A percentile compares a stretch with the other conserved stretches of the same genome.
Evolutionary conservation across 208 protist genomes (phyloP).

Genomic region (Leishmania martiniquensis): DNA sequence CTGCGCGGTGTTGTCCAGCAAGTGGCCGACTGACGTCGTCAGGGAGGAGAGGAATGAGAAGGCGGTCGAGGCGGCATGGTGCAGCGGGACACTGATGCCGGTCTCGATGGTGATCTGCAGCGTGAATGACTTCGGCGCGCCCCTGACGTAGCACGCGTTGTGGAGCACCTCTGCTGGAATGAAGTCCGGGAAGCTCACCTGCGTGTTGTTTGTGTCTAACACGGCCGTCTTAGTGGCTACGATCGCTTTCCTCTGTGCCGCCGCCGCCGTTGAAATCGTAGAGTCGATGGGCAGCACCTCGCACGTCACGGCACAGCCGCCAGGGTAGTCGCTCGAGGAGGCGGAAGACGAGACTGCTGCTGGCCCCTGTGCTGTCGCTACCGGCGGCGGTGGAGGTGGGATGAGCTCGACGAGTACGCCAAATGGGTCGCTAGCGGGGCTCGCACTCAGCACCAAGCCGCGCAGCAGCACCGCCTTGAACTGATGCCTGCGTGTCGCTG

Average conservation of each 20-base stretch:
- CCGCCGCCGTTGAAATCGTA: neutral
- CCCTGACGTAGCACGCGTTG: constrained; percentile 40
- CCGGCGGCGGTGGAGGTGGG: constrained; percentile 36
- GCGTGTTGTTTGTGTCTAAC: constrained; percentile 29
- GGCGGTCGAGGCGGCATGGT: constrained; percentile 61
- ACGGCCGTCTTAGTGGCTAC: constrained; percentile 28
- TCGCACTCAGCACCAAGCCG: constrained; percentile 39
- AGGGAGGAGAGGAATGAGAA: constrained; percentile 64
- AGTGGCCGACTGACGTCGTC: constrained; percentile 47
- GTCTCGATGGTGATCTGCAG: constrained; percentile 65
- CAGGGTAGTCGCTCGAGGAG: constrained; percentile 35
- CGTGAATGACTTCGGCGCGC: constrained; percentile 30
- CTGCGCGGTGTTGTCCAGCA: constrained; percentile 48
- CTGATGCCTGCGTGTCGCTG: constrained; percentile 56
- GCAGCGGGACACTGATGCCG: constrained; percentile 60
- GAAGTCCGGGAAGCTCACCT: constrained; percentile 62
- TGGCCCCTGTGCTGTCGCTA: neutral
- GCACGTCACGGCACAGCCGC: constrained; percentile 55
- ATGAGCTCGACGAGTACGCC: constrained; percentile 76
- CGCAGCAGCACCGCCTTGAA: constrained; percentile 73
- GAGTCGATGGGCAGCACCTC: constrained; percentile 36
- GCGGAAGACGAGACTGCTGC: neutral
- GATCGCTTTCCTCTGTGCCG: constrained; percentile 22
- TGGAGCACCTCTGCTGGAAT: constrained; percentile 38
- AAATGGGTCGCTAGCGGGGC: constrained; percentile 44